Percentiles rank a stretch among this genome's conserved stretches.
Conservation (phyloP, 2,329 filamentous ascomycete species). For the Diaporthe aspalathi region DNA sequence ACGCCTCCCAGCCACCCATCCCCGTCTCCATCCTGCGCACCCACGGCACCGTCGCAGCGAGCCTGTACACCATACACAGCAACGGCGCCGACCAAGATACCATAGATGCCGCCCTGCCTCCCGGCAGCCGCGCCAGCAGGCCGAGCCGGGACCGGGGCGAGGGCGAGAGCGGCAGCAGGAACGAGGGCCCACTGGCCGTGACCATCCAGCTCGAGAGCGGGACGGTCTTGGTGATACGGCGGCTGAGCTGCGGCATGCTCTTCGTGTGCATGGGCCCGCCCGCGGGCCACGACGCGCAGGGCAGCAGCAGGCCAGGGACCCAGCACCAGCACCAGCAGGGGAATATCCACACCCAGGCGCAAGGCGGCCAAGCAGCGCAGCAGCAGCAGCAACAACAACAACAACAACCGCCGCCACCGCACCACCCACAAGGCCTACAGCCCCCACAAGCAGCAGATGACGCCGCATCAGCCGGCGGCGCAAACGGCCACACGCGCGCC, state of each 20-base stretch:
- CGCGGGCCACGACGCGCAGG: constrained; percentile 35
- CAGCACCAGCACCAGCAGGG: constrained; percentile 34
- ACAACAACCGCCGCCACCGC: too few relatives aligned
- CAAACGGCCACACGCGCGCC: constrained; percentile 35
- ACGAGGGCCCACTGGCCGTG: constrained; percentile 49
- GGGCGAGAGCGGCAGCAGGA: constrained; percentile 32
- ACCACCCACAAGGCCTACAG: background rate
- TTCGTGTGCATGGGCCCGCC: constrained; percentile 68
- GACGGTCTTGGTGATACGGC: constrained; percentile 69
- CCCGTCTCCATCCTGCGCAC: constrained; percentile 69
- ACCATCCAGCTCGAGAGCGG: constrained; percentile 68
- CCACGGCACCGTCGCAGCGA: constrained; percentile 73
- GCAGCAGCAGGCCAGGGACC: constrained; percentile 22
- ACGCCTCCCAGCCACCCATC: constrained; percentile 61
- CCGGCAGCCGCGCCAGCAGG: constrained; percentile 38
- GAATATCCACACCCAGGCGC: constrained; percentile 10
- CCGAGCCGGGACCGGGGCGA: too few relatives aligned
- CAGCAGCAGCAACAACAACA: too few relatives aligned
- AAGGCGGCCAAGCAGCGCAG: constrained; percentile 24
- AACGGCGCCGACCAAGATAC: constrained; percentile 55
- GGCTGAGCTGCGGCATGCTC: constrained; percentile 68
- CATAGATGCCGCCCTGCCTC: constrained; percentile 47
- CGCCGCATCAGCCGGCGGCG: background rate
- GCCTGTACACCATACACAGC: constrained; percentile 69
- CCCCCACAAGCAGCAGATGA: constrained; percentile 14